phyloP scores from a whole-genome alignment of 768 basidiomycete species.

The Mycena metata region DNA sequence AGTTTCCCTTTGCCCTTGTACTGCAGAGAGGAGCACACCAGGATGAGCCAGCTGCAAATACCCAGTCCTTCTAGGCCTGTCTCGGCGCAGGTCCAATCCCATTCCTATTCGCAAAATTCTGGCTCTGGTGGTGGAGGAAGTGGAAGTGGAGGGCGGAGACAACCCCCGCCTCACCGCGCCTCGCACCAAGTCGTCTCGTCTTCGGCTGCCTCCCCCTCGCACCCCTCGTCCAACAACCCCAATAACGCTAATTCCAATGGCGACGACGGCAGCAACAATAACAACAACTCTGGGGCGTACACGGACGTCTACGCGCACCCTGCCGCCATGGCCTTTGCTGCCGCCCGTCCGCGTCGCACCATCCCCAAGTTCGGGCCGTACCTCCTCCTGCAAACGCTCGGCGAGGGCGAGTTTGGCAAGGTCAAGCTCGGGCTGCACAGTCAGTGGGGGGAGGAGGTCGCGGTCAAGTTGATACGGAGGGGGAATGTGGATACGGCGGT shows the following conservation, averaged over 20 bases:
- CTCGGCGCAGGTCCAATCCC: too few species aligned
- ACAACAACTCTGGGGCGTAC: too few species aligned
- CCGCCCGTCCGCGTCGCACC: slow-evolving; percentile 85
- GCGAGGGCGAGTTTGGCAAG: slow-evolving; percentile 99
- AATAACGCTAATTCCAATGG: too few species aligned
- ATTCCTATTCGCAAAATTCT: too few species aligned
- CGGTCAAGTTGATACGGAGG: slow-evolving; percentile 95
- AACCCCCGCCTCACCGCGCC: slow-evolving; percentile 39
- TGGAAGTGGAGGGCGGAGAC: not conserved
- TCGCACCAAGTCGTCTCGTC: slow-evolving; percentile 52
- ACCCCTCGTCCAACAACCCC: slow-evolving; percentile 42
- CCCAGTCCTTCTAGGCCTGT: too few species aligned
- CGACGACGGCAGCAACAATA: too few species aligned
- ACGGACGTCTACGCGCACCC: slow-evolving; percentile 87
- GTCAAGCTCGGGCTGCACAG: slow-evolving; percentile 97
- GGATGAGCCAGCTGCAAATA: too few species aligned
- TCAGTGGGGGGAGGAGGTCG: slow-evolving; percentile 97
- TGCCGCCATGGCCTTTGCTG: slow-evolving; percentile 84
- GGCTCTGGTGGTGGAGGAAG: too few species aligned
- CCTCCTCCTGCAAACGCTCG: slow-evolving; percentile 93
- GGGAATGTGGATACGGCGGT: slow-evolving; percentile 91
- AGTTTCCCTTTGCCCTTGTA: too few species aligned
- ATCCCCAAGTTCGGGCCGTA: slow-evolving; percentile 97
- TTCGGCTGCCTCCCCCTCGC: too few species aligned
- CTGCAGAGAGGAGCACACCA: too few species aligned